Conservation (phyloP, 768 basidiomycete species). For the Solioccasus polychromus region DNA sequence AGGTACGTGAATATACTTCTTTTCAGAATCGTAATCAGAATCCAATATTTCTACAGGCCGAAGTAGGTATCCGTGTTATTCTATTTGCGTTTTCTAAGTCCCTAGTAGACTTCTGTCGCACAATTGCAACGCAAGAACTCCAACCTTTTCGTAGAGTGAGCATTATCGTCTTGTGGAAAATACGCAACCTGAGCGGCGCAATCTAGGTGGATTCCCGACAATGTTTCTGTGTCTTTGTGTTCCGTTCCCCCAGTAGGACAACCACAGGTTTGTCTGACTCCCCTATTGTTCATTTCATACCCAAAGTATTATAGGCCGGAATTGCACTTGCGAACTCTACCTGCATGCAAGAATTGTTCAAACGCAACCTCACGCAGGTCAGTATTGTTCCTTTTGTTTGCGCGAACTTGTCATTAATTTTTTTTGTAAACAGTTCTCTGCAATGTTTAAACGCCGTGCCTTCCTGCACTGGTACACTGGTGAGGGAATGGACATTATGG, state of each 20-base stretch:
- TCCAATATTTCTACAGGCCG: slow-evolving; percentile 39
- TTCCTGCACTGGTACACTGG: slow-evolving; percentile 91
- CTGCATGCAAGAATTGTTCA: slow-evolving; percentile 83
- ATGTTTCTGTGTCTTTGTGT: slow-evolving; percentile 80
- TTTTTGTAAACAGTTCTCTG: slow-evolving; percentile 52
- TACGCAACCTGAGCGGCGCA: slow-evolving; percentile 1
- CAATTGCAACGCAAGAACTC: slow-evolving; percentile 78
- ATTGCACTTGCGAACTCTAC: slow-evolving; percentile 77
- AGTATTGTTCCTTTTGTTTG: slow-evolving; percentile 9
- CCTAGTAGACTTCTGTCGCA: slow-evolving; percentile 57
- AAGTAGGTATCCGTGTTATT: slow-evolving; percentile 39
- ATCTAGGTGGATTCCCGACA: slow-evolving; percentile 84
- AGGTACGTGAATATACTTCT: slow-evolving; percentile 47
- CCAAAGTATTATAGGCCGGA: slow-evolving; percentile 46
- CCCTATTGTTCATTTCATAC: background rate
- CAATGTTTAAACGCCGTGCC: slow-evolving; percentile 82
- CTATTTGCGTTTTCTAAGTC: slow-evolving; percentile 5
- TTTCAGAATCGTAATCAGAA: background rate
- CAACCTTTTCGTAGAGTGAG: slow-evolving; percentile 75
- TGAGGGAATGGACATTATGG: slow-evolving; percentile 84
- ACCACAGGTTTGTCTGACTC: slow-evolving; percentile 46
- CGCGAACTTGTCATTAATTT: slow-evolving; percentile 3
- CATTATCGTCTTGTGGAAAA: background rate
- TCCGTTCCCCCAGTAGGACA: slow-evolving; percentile 83
- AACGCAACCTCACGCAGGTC: slow-evolving; percentile 64